A percentile compares a stretch with the other conserved stretches of the same genome.
Evolutionary conservation across 106 monocot species (phyloP).

Genomic region (Acorus gramineus): DNA sequence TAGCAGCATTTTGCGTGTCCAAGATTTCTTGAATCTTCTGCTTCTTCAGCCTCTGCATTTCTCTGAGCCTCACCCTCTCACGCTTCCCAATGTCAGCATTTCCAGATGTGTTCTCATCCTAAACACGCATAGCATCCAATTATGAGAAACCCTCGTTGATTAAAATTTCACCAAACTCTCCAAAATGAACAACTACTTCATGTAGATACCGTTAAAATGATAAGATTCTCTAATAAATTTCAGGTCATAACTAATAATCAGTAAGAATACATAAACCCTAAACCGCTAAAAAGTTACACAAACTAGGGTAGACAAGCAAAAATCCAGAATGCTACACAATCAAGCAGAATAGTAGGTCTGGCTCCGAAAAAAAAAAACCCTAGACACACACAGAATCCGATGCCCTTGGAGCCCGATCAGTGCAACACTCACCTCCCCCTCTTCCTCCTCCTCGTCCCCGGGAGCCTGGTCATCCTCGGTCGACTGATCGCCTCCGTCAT

Average conservation of each 20-base stretch:
- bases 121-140: neutral
- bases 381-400: neutral
- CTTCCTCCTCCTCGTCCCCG: constrained; percentile 24
- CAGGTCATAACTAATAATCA: neutral
- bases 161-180: neutral
- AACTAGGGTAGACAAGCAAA: too few species aligned
- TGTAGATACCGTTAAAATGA: neutral
- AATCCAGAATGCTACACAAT: too few species aligned
- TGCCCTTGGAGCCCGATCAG: neutral
- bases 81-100: constrained; percentile 37
- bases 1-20: constrained; percentile 49
- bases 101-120: constrained; percentile 12
- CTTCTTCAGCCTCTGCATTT: constrained; percentile 58
- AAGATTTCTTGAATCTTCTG: constrained; percentile 55
- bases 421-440: neutral
- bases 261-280: too few species aligned
- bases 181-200: neutral
- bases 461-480: constrained; percentile 32
- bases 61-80: constrained; percentile 45
- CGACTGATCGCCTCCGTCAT: constrained; percentile 19
- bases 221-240: neutral
- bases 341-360: too few species aligned
- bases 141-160: neutral
- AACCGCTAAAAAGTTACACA: too few species aligned
- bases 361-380: neutral